These are phyloP conservation scores for Solidago caesia DNA, from an alignment of 129 eudicot species.

Conservation along the genomic window DNA sequence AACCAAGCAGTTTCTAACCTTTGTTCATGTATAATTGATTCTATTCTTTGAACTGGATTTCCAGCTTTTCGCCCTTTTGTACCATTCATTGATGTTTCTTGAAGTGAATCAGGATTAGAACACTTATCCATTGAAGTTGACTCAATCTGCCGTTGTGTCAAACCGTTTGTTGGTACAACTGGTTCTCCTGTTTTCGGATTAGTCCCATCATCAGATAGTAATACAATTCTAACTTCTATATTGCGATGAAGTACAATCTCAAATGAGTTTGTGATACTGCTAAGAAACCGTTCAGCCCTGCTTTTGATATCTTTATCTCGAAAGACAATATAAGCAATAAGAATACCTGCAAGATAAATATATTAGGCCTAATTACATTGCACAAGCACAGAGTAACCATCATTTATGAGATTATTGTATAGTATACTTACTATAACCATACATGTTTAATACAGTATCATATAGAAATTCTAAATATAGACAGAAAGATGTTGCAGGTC, in stretches of 20 bases:
- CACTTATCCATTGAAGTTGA: conserved; percentile 29
- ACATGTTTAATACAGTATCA: too few species aligned
- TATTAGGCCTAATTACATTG: neutral
- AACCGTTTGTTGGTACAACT: conserved; percentile 21
- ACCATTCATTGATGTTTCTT: conserved; percentile 18
- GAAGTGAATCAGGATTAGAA: neutral
- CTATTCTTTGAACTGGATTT: conserved; percentile 80
- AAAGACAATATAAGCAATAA: conserved; percentile 80
- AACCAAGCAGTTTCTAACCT: conserved; percentile 95
- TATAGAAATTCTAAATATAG: too few species aligned
- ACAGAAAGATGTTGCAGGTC: too few species aligned
- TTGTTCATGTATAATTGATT: conserved; percentile 86
- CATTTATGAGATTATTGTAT: neutral
- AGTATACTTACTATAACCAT: too few species aligned
- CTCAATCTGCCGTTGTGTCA: conserved; percentile 11
- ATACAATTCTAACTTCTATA: conserved; percentile 65
- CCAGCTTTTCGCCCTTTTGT: conserved; percentile 44
- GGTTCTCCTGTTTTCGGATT: conserved; percentile 27
- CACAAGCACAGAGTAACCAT: neutral
- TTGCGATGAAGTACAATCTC: conserved; percentile 69
- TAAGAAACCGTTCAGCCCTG: conserved; percentile 86
- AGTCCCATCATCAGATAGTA: conserved; percentile 45
- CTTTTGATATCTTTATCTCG: conserved; percentile 57
- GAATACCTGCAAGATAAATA: conserved; percentile 52
- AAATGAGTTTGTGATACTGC: conserved; percentile 89